phyloP scores from a whole-genome alignment of 176 grass and related monocot species.

The Saccharum spontaneum region DNA sequence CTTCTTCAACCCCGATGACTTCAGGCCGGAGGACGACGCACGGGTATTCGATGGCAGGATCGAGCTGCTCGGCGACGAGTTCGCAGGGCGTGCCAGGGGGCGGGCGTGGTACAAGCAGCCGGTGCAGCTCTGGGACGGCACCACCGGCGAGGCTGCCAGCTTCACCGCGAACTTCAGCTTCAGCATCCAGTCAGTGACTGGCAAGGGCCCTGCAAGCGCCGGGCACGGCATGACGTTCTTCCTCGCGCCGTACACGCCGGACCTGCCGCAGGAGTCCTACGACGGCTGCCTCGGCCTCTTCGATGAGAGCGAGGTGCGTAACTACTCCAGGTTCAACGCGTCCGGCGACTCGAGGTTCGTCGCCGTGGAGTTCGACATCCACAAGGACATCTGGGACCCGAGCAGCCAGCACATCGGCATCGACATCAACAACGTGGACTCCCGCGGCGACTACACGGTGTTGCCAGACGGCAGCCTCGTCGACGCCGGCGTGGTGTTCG shows the following conservation, averaged over 20 bases:
- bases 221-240: constrained; percentile 62
- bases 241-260: constrained; percentile 35
- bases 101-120: constrained; percentile 27
- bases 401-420: constrained; percentile 46
- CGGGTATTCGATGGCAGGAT: background rate
- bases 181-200: background rate
- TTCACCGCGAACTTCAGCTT: constrained; percentile 46
- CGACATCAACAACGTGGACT: constrained; percentile 45
- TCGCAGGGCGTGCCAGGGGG: background rate
- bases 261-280: constrained; percentile 35
- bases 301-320: background rate
- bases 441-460: constrained; percentile 1
- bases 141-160: constrained; percentile 39
- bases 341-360: constrained; percentile 26
- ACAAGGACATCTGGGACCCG: constrained; percentile 30
- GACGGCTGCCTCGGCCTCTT: constrained; percentile 47
- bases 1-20: background rate
- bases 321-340: background rate
- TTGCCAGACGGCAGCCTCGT: constrained; percentile 25
- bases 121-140: constrained; percentile 37
- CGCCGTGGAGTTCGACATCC: constrained; percentile 61
- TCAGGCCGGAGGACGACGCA: constrained; percentile 4
- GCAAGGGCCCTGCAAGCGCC: no score
- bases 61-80: constrained; percentile 15
- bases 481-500: constrained; percentile 26